A percentile compares a stretch with the other conserved stretches of the same genome.
phyloP scores from a whole-genome alignment of 306 rosid genomes.

The Fragaria nilgerrensis region DNA sequence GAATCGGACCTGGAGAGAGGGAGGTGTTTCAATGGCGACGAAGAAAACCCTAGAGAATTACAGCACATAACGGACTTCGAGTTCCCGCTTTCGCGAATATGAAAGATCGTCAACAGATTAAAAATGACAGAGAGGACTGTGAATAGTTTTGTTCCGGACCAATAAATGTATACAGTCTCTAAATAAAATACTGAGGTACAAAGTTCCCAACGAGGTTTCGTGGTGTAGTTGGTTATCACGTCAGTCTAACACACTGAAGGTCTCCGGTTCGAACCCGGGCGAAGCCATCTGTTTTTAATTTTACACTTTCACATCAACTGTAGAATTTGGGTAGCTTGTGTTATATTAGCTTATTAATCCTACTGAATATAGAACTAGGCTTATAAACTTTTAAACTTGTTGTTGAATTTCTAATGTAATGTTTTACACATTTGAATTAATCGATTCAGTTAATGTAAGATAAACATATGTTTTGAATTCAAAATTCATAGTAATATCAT shows the following conservation, averaged over 20 bases:
- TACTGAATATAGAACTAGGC: too few species aligned
- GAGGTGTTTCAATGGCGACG: background rate
- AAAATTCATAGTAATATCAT: too few species aligned
- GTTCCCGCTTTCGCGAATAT: constrained; percentile 10
- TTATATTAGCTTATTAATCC: too few species aligned
- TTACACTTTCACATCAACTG: too few species aligned
- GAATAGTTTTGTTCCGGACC: background rate
- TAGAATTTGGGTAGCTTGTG: too few species aligned
- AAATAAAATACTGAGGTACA: background rate
- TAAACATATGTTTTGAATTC: too few species aligned
- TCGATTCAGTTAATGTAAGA: too few species aligned
- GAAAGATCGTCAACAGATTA: background rate
- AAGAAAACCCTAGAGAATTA: constrained; percentile 15
- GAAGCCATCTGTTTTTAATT: background rate
- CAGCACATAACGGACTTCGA: background rate
- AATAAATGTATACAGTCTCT: too few species aligned
- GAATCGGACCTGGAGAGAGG: background rate
- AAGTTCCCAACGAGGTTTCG: background rate
- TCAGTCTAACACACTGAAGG: constrained; percentile 96
- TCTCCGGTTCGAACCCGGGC: constrained; percentile 47
- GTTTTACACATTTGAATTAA: too few species aligned
- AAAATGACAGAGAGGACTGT: background rate
- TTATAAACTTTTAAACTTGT: too few species aligned
- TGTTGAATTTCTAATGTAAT: too few species aligned
- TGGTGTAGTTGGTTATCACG: constrained; percentile 91